A percentile compares a stretch with the other conserved stretches of the same genome.
phyloP scores from a whole-genome alignment of 1,284 basidiomycete species.

The Puccinia hordei region DNA sequence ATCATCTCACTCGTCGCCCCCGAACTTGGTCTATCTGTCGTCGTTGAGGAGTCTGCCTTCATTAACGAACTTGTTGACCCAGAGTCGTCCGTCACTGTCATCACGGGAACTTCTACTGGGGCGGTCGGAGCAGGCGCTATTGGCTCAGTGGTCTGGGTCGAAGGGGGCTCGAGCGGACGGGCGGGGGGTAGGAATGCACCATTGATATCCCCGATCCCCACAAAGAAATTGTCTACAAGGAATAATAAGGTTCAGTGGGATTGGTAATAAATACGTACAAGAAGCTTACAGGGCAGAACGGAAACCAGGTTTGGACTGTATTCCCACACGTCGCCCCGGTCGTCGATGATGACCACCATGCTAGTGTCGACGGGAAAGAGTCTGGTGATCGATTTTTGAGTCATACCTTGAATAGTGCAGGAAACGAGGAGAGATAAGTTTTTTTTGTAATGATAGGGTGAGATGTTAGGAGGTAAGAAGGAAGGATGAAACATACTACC shows the following conservation, averaged over 20 bases:
- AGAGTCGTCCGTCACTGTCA: slow-evolving; percentile 54
- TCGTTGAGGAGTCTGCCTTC: slow-evolving; percentile 41
- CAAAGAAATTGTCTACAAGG: slow-evolving; percentile 84
- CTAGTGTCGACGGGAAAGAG: slow-evolving; percentile 94
- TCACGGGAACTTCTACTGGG: slow-evolving; percentile 58
- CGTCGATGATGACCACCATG: slow-evolving; percentile 99
- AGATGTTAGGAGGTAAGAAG: slow-evolving; percentile 50
- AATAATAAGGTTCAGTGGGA: slow-evolving; percentile 21
- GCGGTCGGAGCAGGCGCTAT: slow-evolving; percentile 62
- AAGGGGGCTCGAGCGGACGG: slow-evolving; percentile 15
- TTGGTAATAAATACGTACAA: background rate
- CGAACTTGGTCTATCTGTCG: too few species aligned
- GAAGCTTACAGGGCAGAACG: slow-evolving; percentile 83
- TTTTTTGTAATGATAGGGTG: slow-evolving; percentile 22
- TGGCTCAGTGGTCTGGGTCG: slow-evolving; percentile 39
- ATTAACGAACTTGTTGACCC: slow-evolving; percentile 33
- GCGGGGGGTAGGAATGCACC: slow-evolving; percentile 75
- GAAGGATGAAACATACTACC: slow-evolving; percentile 68
- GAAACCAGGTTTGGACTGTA: slow-evolving; percentile 90
- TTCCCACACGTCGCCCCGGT: slow-evolving; percentile 96
- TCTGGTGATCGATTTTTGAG: slow-evolving; percentile 84
- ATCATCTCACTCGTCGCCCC: background rate
- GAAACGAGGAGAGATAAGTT: slow-evolving; percentile 2
- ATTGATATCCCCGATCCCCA: slow-evolving; percentile 99
- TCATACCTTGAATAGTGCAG: slow-evolving; percentile 65